Base-by-base conservation (phyloP, 1,284 basidiomycete genomes). In the Xerocomus minutiporus region DNA sequence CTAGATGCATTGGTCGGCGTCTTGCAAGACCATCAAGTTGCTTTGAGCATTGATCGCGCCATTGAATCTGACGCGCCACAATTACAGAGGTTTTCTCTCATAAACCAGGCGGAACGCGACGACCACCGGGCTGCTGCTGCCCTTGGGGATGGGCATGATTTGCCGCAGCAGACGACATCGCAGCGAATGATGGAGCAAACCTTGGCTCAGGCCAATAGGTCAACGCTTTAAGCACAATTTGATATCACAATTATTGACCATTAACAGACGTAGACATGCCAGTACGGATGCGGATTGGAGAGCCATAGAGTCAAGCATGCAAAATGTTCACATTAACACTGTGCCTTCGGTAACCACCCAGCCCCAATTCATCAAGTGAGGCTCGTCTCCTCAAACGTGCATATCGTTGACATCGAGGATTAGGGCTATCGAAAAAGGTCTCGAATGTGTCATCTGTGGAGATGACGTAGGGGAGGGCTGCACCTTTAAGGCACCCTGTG, bases 11-110 rank as follows among this genome's bases (percentile, higher is more conserved):
- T 72, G 28, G 61, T 79, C 9, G 60, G 55, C 0, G 42, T 61
- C n/a, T 58, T 73, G 29, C 54, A 60, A 4, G 77, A 78, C 52
- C 53, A 64, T 15, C 53, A 57, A 13, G 59, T 77, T 9, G 77
- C 79, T 0, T 60, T 59, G 25, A 79, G 73, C 53, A 53, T 79
- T 8, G 70, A 74, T 38, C 45, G 34, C 8, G 62, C 66, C 9
- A 49, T 65, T 38, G 53, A 52, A 28, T 46, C 48, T 0, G 64
- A 67, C 12, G 29, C 26, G 2, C 12, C 8, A 25, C 48, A 59
- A 5, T 44, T 64, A 2, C 1, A 28, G 11, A 48, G 49, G 12
- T 6, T 56, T 4, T 28, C n/a, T 0, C 12, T 39, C 2, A 20
- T 48, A 38, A 15, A 63, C 61, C 35, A 17, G 35, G n/a, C 3